Evolutionary conservation across 1,284 basidiomycete species (phyloP), one percentile per base, ranked within the genome.

Genomic region (Trametes pubescens): DNA sequence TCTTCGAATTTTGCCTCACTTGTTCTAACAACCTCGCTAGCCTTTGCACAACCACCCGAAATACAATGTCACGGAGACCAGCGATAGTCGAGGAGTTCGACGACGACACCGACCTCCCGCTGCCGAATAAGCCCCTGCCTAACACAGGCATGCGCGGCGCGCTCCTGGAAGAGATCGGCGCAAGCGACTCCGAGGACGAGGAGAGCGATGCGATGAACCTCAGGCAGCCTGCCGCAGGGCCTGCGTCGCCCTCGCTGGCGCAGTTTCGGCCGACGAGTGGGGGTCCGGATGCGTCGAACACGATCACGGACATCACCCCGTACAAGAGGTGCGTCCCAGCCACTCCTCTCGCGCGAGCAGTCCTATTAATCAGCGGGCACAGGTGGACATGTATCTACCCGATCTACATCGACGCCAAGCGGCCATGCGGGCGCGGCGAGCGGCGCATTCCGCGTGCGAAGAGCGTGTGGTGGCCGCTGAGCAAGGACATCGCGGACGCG

Each of bases 351-450:
- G 21, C 22, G 10, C 18, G 11, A n/a, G 18, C 18, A 9, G 13
- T n/a, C 43, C 18, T n/a, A 32, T 8, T 32, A 32, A 32, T 6
- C 18, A 24, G 21, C 24, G 21, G n/a, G 3, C n/a, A 57, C 73
- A 95, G 94, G 72, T 98, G 96, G 96, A 92, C 94, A 64, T 92
- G 92, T 71, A 86, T 99, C 73, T 99, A 99, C 76, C 97, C 97
- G 3, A 93, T 98, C 73, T 99, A 99, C 80, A 89, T 99, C 68
- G 97, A 99, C 77, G 95, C 96, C 51, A 98, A 98, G 77, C 90
- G 91, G 13, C 89, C 94, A 2, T 93, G 93, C 75, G 86, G 89
- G 9, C 90, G 86, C 10, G 94, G 95, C 18, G 88, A 92, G 69
- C 88, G 97, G 44, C 86, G 96, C 57, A 88, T 99, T 35, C 80